Percentiles rank a stretch among this genome's conserved stretches.
Evolutionary conservation across 192 early-diverging fungal genomes (phyloP).

Genomic region (Lobosporangium transversale): DNA sequence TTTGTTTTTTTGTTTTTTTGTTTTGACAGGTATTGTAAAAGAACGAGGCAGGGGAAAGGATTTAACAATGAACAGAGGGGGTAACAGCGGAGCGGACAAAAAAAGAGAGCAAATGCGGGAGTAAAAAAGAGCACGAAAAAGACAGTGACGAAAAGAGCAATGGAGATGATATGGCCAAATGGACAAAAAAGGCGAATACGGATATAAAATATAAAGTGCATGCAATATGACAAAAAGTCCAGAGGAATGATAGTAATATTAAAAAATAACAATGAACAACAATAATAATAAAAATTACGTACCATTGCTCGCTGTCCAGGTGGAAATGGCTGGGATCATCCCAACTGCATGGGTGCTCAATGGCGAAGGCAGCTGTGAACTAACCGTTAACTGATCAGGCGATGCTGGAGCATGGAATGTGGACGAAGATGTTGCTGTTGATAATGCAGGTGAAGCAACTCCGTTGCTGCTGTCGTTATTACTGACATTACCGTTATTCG

Average conservation of each 20-base stretch:
- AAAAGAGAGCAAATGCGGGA: not conserved
- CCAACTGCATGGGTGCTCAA: constrained; percentile 3
- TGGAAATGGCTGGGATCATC: constrained; percentile 34
- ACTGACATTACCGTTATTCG: constrained; percentile 19
- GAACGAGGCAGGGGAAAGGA: not conserved
- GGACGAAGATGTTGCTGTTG: constrained; percentile 20
- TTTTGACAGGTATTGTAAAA: not conserved
- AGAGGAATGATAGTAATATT: not conserved
- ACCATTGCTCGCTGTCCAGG: constrained; percentile 40
- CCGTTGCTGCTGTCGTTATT: not conserved
- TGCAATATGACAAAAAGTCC: not conserved
- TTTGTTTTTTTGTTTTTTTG: too few species aligned
- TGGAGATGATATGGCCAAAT: not conserved
- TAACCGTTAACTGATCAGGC: constrained; percentile 32
- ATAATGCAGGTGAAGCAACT: not conserved
- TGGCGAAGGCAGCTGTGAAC: not conserved
- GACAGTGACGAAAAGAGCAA: too few species aligned
- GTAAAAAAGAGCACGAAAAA: not conserved
- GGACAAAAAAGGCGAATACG: too few species aligned
- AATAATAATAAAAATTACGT: too few species aligned
- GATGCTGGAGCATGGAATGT: constrained; percentile 45
- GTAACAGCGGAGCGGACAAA: not conserved
- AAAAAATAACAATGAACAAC: not conserved
- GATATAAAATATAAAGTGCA: too few species aligned
- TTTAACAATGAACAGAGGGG: not conserved